phyloP scores from a whole-genome alignment of 148 eudicot genomes.

The Cornus florida region DNA sequence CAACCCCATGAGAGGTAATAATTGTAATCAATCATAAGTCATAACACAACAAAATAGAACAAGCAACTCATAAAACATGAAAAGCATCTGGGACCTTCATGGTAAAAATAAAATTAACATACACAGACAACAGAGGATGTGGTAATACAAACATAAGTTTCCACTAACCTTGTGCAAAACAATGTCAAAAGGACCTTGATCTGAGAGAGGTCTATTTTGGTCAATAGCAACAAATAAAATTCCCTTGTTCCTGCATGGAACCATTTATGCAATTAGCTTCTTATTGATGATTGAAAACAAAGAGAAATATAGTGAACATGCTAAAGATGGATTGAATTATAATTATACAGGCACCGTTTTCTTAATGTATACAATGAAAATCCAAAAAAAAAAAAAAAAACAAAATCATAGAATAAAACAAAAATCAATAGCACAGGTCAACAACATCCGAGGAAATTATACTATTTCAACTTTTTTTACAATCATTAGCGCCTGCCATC shows the following conservation, averaged over 20 bases:
- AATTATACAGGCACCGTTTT: neutral
- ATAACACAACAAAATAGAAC: too few relatives aligned
- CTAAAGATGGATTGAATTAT: neutral
- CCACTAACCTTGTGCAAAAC: constrained; percentile 81
- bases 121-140: neutral
- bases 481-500: neutral
- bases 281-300: neutral
- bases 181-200: constrained; percentile 97
- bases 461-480: neutral
- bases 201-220: constrained; percentile 68
- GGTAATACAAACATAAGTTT: neutral
- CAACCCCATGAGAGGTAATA: too few relatives aligned
- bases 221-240: constrained; percentile 86
- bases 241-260: constrained; percentile 77
- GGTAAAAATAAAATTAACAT: neutral
- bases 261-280: constrained; percentile 3
- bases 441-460: neutral
- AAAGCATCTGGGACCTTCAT: neutral
- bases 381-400: neutral
- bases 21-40: too few relatives aligned
- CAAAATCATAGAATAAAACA: neutral
- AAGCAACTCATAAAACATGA: neutral
- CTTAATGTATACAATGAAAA: neutral
- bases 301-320: neutral
- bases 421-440: neutral